Evolutionary conservation across 176 grass and related monocot species (phyloP), one percentile per base, ranked within the genome.

Genomic region (Oryza glaberrima): DNA sequence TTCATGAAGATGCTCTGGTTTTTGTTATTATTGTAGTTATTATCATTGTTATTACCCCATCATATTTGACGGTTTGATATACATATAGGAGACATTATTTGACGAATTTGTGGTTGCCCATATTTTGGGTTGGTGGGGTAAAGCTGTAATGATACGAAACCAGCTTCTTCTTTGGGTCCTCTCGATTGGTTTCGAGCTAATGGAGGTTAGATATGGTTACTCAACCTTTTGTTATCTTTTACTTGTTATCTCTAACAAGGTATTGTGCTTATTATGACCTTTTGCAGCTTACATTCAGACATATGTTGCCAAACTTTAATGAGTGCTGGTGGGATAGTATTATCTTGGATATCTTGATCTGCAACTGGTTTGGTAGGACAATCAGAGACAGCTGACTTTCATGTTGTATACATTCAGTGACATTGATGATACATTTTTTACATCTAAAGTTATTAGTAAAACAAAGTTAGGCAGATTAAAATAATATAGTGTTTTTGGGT

Each of bases 281-380:
- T 83, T 83, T 86, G 76, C 94, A 99, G 96, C 87, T 96, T 38
- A 96, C 96, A 38, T 99, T 99, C 89, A 86, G 93, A 73, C 96
- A 99, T 86, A 99, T 99, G 96, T 74, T 99, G 81, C 96, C 96
- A 64, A 99, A 99, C 80, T 99, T 99, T 76, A 99, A 99, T 70
- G 96, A 99, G 86, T 99, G 96, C 70, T 99, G 96, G 96, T 99
- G 96, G 96, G 96, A 99, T 85, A 99, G 96, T 76, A 92, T 99
- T 85, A 83, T 99, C 76, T 86, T 99, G 87, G 96, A 99, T 86
- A 96, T 99, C 72, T 69, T 99, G 58, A 94, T 99, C 83, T 99
- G 96, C 93, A 99, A 99, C 89, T 99, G 96, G 96, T 96, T 99
- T 76, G 96, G 96, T 99, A 78, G 92, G 93, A 60, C 64, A 84